Conservation (phyloP, 2,329 filamentous ascomycete genomes). For the Fusarium mexicanum region DNA sequence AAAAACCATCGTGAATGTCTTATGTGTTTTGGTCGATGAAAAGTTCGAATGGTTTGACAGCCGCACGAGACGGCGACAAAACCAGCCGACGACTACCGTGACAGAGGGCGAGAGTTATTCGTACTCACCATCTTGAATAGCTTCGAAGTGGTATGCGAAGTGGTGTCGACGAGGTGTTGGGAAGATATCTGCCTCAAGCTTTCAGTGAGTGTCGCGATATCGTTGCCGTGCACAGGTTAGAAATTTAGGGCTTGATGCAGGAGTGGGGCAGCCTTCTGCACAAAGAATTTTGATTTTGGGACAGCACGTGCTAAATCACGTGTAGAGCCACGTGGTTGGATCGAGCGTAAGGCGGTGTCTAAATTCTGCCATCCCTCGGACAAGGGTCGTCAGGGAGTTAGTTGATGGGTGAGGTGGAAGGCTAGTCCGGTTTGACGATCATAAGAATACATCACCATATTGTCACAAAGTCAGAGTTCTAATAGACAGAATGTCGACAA, state of each 20-base stretch:
- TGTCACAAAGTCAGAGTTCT: not conserved
- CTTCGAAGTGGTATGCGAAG: conserved; percentile 55
- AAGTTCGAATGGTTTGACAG: conserved; percentile 26
- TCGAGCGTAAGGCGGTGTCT: conserved; percentile 39
- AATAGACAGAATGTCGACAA: conserved; percentile 58
- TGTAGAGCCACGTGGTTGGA: conserved; percentile 14
- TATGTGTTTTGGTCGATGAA: conserved; percentile 28
- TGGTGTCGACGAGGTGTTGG: conserved; percentile 51
- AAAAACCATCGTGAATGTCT: conserved; percentile 33
- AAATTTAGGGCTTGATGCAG: conserved; percentile 47
- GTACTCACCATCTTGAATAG: conserved; percentile 61
- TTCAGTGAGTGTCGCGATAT: conserved; percentile 50
- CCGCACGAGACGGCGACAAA: conserved; percentile 27
- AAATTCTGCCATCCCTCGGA: conserved; percentile 40
- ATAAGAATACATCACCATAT: conserved; percentile 25
- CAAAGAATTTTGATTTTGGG: conserved; percentile 42
- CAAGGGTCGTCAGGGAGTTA: conserved; percentile 42
- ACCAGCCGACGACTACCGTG: conserved; percentile 22
- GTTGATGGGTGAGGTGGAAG: conserved; percentile 28
- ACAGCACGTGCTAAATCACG: conserved; percentile 43
- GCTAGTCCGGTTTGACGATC: conserved; percentile 14
- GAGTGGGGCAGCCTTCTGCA: conserved; percentile 31
- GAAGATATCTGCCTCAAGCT: conserved; percentile 48
- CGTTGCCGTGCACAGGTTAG: conserved; percentile 51
- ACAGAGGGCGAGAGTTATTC: conserved; percentile 31